Evolutionary conservation across 306 rosid species (phyloP).

Genomic region (Cercis canadensis): DNA sequence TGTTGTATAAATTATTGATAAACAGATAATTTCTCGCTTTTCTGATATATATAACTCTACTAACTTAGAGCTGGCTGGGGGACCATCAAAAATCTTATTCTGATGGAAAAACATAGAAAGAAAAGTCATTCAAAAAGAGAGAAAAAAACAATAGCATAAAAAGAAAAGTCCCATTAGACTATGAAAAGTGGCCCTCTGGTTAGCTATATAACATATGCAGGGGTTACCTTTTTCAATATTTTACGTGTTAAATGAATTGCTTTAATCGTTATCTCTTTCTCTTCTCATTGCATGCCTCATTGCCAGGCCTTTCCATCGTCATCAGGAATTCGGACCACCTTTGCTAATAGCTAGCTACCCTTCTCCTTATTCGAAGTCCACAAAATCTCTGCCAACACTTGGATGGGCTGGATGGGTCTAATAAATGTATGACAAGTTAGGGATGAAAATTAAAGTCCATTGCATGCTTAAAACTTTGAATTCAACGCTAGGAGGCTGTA

Average conservation of each 20-base stretch:
- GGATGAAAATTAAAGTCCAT: slow-evolving; percentile 4
- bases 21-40: slow-evolving; percentile 9
- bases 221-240: slow-evolving; percentile 35
- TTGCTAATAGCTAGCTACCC: background rate
- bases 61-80: slow-evolving; percentile 34
- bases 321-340: slow-evolving; percentile 77
- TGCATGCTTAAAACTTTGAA: slow-evolving; percentile 24
- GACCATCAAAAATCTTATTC: slow-evolving; percentile 44
- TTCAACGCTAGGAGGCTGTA: background rate
- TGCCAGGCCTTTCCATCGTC: slow-evolving; percentile 50
- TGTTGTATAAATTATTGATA: background rate
- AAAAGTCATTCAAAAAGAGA: slow-evolving; percentile 44
- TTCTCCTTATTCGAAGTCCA: slow-evolving; percentile 19
- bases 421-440: slow-evolving; percentile 40
- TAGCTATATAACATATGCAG: slow-evolving; percentile 27
- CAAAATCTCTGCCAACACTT: slow-evolving; percentile 36
- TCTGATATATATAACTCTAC: slow-evolving; percentile 10
- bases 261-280: slow-evolving; percentile 39
- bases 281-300: slow-evolving; percentile 17
- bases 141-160: slow-evolving; percentile 25
- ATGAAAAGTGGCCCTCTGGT: slow-evolving; percentile 50
- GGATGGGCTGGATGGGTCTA: slow-evolving; percentile 29
- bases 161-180: slow-evolving; percentile 45
- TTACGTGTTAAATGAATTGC: slow-evolving; percentile 31
- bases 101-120: slow-evolving; percentile 31